These are phyloP conservation scores for Marasmius sp. DNA, from an alignment of 1,284 basidiomycete genomes.

Conservation along the genomic window DNA sequence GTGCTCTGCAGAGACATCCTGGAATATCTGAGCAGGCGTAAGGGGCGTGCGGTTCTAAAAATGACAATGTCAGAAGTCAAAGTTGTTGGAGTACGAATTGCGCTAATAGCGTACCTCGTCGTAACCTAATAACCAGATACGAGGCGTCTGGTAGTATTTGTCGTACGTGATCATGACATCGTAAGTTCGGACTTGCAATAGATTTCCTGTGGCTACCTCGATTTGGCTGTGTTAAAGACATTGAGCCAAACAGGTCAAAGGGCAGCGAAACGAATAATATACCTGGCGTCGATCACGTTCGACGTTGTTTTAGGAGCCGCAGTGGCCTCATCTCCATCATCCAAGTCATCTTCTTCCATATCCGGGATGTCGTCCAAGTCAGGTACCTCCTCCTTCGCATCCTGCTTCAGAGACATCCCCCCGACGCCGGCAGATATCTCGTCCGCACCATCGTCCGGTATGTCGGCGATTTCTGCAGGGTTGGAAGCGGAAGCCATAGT, in stretches of 20 bases:
- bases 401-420: constrained; percentile 41
- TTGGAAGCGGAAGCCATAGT: constrained; percentile 51
- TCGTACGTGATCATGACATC: constrained; percentile 99
- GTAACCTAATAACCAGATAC: constrained; percentile 93
- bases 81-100: not conserved
- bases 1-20: constrained; percentile 96
- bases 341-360: constrained; percentile 85
- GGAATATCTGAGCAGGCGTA: constrained; percentile 90
- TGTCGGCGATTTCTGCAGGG: constrained; percentile 72
- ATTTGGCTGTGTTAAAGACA: constrained; percentile 40
- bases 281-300: constrained; percentile 41
- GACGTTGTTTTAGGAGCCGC: constrained; percentile 50
- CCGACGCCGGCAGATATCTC: constrained; percentile 41
- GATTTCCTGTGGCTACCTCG: constrained; percentile 73
- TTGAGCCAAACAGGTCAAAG: not conserved
- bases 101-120: constrained; percentile 68
- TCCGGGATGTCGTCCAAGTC: constrained; percentile 82
- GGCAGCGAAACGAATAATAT: constrained; percentile 10
- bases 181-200: constrained; percentile 95
- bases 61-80: not conserved
- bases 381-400: constrained; percentile 16
- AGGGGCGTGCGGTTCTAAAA: constrained; percentile 81
- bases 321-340: constrained; percentile 84
- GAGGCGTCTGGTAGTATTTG: constrained; percentile 97
- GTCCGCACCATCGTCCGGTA: constrained; percentile 73